Percentiles rank a stretch among this genome's conserved stretches.
These are phyloP conservation scores for Naganishia albida DNA, from an alignment of 1,284 basidiomycete genomes.

Conservation along the genomic window DNA sequence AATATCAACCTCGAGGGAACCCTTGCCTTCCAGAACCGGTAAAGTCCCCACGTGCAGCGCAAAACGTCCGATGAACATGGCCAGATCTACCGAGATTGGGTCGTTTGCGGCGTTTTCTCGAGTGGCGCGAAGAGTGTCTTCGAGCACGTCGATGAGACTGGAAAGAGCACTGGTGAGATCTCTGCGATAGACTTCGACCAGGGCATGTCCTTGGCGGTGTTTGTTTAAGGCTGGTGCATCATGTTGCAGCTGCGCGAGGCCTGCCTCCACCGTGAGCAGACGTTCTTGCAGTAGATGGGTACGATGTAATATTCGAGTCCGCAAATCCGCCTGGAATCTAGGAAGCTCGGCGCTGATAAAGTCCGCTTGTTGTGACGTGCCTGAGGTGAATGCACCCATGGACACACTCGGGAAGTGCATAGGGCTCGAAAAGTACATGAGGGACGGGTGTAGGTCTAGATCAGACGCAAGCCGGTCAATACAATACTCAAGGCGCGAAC, in stretches of 20 bases:
- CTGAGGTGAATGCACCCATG: slow-evolving; percentile 18
- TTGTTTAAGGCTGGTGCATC: slow-evolving; percentile 42
- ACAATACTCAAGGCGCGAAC: background rate
- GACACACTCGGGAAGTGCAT: slow-evolving; percentile 35
- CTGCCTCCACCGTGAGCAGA: slow-evolving; percentile 41
- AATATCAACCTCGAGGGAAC: slow-evolving; percentile 35
- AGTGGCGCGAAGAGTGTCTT: slow-evolving; percentile 40
- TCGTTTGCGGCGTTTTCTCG: slow-evolving; percentile 35
- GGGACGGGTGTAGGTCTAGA: slow-evolving; percentile 43
- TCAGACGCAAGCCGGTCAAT: background rate
- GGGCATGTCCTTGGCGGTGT: slow-evolving; percentile 34
- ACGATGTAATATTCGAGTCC: slow-evolving; percentile 43
- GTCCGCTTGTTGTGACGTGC: slow-evolving; percentile 11
- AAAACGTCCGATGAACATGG: slow-evolving; percentile 49
- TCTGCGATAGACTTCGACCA: slow-evolving; percentile 35
- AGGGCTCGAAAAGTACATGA: slow-evolving; percentile 44
- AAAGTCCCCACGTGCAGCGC: slow-evolving; percentile 47
- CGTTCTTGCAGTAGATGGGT: slow-evolving; percentile 48
- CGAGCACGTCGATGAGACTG: slow-evolving; percentile 39
- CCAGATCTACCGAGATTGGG: slow-evolving; percentile 42
- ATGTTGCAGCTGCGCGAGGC: slow-evolving; percentile 40
- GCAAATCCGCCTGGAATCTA: slow-evolving; percentile 43
- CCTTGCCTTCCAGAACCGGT: slow-evolving; percentile 37
- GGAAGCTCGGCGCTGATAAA: slow-evolving; percentile 36
- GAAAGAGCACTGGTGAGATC: slow-evolving; percentile 38